These are phyloP conservation scores for Trichophyton benhamiae DNA, from an alignment of 2,329 filamentous ascomycete species.

Conservation along the genomic window DNA sequence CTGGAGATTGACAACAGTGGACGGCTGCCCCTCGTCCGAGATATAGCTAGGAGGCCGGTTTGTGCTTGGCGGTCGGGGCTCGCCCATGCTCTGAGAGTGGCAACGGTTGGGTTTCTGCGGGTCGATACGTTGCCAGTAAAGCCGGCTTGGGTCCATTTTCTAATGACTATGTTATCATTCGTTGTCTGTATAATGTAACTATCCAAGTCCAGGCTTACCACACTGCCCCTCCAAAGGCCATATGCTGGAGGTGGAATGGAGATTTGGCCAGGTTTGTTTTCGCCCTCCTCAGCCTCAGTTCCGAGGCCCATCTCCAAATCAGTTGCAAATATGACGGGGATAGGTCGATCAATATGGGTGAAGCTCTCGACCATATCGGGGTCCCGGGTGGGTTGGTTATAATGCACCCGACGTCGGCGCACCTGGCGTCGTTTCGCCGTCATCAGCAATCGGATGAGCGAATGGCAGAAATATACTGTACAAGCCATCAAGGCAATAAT, in stretches of 20 bases:
- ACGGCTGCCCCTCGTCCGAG: background rate
- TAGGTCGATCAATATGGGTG: constrained; percentile 58
- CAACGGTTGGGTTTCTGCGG: background rate
- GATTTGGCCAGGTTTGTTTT: constrained; percentile 29
- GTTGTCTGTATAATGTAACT: background rate
- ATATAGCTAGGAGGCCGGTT: constrained; percentile 58
- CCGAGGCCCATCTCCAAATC: constrained; percentile 54
- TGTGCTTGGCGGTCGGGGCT: constrained; percentile 18
- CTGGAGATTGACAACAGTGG: background rate
- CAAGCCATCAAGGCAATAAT: constrained; percentile 64
- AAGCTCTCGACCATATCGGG: constrained; percentile 42
- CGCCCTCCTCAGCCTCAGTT: constrained; percentile 38
- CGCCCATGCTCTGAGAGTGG: background rate
- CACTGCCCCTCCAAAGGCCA: constrained; percentile 70
- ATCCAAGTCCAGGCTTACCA: constrained; percentile 45
- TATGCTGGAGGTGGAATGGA: constrained; percentile 63
- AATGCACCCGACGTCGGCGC: constrained; percentile 19
- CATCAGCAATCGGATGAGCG: constrained; percentile 61
- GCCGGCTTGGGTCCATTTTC: constrained; percentile 65
- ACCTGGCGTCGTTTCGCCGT: constrained; percentile 46
- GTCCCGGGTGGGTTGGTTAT: background rate
- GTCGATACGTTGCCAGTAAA: constrained; percentile 64
- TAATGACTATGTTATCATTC: constrained; percentile 21
- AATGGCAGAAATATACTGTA: constrained; percentile 70
- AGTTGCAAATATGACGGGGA: constrained; percentile 59